A percentile compares a stretch with the other conserved stretches of the same genome.
Evolutionary conservation across 805 yeast genomes (phyloP).

Genomic region (Wickerhamiella dianesei): DNA sequence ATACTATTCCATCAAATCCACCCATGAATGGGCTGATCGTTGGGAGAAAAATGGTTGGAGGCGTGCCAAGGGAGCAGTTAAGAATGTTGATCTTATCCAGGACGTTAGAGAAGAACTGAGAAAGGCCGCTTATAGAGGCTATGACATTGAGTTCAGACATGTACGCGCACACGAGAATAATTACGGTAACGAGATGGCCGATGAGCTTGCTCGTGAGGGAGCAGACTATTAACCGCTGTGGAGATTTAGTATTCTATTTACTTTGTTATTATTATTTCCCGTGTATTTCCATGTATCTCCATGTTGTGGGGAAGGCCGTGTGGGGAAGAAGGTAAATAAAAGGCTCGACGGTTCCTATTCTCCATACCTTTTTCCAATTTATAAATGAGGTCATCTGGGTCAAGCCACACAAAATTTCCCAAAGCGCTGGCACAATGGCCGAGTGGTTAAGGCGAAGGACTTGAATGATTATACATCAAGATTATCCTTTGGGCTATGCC

Average conservation of each 20-base stretch:
- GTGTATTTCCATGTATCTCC: no score
- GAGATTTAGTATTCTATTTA: no score
- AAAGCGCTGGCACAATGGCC: constrained; percentile 28
- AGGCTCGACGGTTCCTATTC: no score
- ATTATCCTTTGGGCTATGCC: constrained; percentile 26
- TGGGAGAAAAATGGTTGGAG: constrained; percentile 51
- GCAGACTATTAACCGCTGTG: no score
- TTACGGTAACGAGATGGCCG: constrained; percentile 1
- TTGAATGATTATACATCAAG: constrained; percentile 21
- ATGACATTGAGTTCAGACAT: constrained; percentile 1
- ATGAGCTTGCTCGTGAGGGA: not conserved
- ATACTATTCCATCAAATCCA: constrained; percentile 42
- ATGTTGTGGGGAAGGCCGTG: no score
- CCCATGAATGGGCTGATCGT: constrained; percentile 41
- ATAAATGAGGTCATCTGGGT: no score
- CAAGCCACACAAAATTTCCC: no score
- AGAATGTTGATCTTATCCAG: constrained; percentile 38
- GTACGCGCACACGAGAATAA: not conserved
- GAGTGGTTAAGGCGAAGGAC: constrained; percentile 31
- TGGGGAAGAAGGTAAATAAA: no score
- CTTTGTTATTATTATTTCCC: no score
- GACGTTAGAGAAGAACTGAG: not conserved
- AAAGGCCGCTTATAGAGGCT: no score
- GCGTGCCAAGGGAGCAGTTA: constrained; percentile 33
- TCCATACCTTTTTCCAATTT: no score